Evolutionary conservation across 2,329 filamentous ascomycete genomes (phyloP), one percentile per base, ranked within the genome.

Genomic region (Botrytis hyacinthi): DNA sequence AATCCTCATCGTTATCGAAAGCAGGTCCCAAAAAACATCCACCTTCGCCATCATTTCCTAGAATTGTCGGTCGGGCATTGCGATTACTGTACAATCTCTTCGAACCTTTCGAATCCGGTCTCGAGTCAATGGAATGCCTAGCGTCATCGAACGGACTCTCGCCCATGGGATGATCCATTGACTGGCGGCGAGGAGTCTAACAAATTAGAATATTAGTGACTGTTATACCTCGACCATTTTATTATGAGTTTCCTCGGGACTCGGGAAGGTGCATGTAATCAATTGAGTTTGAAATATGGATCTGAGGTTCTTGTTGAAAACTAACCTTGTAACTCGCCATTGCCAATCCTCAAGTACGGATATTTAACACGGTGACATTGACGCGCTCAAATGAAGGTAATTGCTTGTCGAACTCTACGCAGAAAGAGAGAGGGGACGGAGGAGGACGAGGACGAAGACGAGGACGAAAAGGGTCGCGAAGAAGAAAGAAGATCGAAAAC

Each of bases 11-110:
- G n/a, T 69, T 26, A 26, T 68, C 73, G 62, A 72, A 48, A 67
- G 51, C 42, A n/a, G 75, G 73, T 51, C 79, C 76, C 20, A 78
- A 73, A 32, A 77, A 77, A 20, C 75, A 75, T 67, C 82, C 75
- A 59, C 74, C 81, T 42, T 83, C 79, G 16, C 81, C 80, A 65
- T 83, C 81, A 77, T 71, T 60, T 65, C 29, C 26, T 44, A 71
- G 7, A 51, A 71, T 61, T n/a, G 68, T 57, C 20, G 57, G 81
- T 78, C 42, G 60, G 3, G 77, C 77, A 16, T 74, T 74, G 66
- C 79, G 78, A 65, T 79, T 77, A 74, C 80, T 81, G 74, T 80
- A 81, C 16, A 78, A 73, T 76, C 80, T 76, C 74, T 81, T 81
- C 2, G 82, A 77, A 16, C 78, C 78, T 20, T 81, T 81, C 2